A percentile compares a stretch with the other conserved stretches of the same genome.
Evolutionary conservation across 2,329 filamentous ascomycete species (phyloP).

Genomic region (Pseudocercospora vitis): DNA sequence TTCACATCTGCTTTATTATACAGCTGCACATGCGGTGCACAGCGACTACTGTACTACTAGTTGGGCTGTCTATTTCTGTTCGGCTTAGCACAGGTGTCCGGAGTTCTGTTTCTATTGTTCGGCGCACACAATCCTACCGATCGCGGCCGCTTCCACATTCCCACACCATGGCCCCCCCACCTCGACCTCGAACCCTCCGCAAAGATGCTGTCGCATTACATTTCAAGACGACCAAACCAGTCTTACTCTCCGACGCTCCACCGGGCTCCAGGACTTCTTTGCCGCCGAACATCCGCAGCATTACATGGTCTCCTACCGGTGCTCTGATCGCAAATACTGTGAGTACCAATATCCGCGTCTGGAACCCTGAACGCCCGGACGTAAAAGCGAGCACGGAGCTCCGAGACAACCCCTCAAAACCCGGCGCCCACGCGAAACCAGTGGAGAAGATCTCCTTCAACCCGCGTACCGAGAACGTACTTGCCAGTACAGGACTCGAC

Average conservation of each 20-base stretch:
- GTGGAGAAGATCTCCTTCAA: conserved; percentile 79
- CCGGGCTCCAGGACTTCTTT: conserved; percentile 32
- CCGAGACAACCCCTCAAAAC: conserved; percentile 44
- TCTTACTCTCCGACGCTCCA: conserved; percentile 58
- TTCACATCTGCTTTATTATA: no score
- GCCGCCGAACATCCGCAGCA: conserved; percentile 33
- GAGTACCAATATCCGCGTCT: conserved; percentile 69
- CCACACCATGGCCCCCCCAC: conserved; percentile 43
- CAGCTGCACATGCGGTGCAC: no score
- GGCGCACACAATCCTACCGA: not conserved
- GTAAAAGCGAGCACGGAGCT: conserved; percentile 75
- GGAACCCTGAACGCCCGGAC: conserved; percentile 76
- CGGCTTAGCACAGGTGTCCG: not conserved
- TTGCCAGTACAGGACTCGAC: conserved; percentile 72
- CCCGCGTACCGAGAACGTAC: conserved; percentile 71
- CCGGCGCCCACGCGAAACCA: conserved; percentile 42
- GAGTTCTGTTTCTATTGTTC: not conserved
- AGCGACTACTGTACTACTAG: no score
- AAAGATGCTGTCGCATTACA: conserved; percentile 69
- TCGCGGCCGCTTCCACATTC: not conserved
- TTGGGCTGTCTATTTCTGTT: not conserved
- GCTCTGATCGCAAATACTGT: conserved; percentile 80
- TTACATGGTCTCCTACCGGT: conserved; percentile 87
- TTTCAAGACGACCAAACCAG: conserved; percentile 68
- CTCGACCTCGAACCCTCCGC: conserved; percentile 57